A percentile compares a stretch with the other conserved stretches of the same genome.
phyloP scores from a whole-genome alignment of 306 rosid genomes.

The Purshia tridentata region DNA sequence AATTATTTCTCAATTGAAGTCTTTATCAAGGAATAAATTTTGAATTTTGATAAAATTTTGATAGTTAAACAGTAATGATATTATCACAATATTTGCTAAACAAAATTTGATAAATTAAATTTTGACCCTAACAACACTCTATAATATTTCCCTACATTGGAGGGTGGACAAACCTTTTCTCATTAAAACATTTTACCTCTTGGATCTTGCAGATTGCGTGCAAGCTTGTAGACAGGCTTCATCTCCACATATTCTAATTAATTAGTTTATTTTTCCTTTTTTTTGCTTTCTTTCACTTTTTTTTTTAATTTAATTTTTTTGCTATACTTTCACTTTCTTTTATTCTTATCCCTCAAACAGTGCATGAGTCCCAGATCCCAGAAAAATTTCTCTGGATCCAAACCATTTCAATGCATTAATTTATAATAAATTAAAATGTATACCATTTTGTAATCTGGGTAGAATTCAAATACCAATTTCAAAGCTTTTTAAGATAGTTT shows the following conservation, averaged over 20 bases:
- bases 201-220: slow-evolving; percentile 13
- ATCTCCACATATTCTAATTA: background rate
- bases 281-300: background rate
- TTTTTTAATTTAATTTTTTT: background rate
- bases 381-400: background rate
- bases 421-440: no score
- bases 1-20: no score
- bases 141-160: no score
- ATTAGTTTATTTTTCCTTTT: background rate
- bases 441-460: background rate
- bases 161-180: no score
- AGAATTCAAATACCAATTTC: background rate
- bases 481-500: no score
- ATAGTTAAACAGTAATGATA: no score
- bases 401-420: background rate
- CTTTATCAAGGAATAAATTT: no score
- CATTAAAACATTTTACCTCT: background rate
- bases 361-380: no score
- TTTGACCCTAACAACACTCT: no score
- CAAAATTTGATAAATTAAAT: no score
- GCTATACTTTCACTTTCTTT: background rate
- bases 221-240: slow-evolving; percentile 11
- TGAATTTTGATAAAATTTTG: no score
- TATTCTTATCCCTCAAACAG: background rate
- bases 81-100: no score